Evolutionary conservation across 208 protist genomes (phyloP).

Genomic region (Wallacemonas rigidus): DNA sequence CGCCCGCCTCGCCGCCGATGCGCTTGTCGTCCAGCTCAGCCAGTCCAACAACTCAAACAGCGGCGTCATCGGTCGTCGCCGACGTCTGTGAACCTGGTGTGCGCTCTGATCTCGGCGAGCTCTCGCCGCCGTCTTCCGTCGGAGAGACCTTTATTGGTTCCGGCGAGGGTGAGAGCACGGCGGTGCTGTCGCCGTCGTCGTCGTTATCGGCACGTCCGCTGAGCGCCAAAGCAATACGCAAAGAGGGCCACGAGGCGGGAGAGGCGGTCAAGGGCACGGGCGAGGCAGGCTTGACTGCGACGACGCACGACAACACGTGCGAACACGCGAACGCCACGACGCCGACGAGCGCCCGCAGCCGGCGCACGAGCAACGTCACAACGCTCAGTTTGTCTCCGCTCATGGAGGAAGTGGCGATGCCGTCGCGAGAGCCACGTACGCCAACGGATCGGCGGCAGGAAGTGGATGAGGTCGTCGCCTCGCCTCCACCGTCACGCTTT

Average conservation of each 20-base stretch:
- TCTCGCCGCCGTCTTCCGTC: neutral
- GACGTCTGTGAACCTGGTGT: neutral
- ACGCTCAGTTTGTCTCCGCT: too few species aligned
- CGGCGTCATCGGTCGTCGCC: neutral
- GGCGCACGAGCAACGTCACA: too few species aligned
- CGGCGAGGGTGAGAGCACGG: neutral
- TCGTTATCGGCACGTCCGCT: neutral
- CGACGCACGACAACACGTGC: too few species aligned
- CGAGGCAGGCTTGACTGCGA: too few species aligned
- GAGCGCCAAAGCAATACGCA: too few species aligned
- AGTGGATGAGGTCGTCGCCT: constrained; percentile 14
- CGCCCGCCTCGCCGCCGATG: neutral
- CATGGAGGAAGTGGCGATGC: too few species aligned
- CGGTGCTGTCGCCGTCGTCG: neutral
- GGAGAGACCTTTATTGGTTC: neutral
- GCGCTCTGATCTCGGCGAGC: constrained; percentile 5
- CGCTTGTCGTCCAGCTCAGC: neutral
- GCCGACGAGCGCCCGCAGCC: too few species aligned
- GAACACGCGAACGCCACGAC: too few species aligned
- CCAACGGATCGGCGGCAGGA: neutral
- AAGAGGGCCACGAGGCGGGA: too few species aligned
- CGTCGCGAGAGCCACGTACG: too few species aligned
- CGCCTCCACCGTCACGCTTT: neutral
- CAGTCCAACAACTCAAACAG: neutral
- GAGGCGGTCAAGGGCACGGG: too few species aligned